Evolutionary conservation across 2,329 filamentous ascomycete species (phyloP).

Genomic region (Pyrenophora seminiperda): DNA sequence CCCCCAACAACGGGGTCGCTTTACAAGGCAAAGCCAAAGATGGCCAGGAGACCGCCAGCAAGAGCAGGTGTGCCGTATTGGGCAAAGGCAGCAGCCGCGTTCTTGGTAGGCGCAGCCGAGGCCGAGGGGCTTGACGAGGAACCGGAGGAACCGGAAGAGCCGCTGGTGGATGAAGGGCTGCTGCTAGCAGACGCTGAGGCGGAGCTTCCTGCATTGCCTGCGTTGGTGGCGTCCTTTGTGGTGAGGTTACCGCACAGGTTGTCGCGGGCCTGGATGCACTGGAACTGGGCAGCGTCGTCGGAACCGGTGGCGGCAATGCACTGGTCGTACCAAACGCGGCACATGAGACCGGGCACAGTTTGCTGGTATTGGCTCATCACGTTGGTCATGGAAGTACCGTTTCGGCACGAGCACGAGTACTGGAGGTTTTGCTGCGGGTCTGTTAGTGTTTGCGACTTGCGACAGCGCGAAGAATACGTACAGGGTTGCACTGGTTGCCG

Average conservation of each 20-base stretch:
- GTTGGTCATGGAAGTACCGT: constrained; percentile 58
- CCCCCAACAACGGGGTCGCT: constrained; percentile 15
- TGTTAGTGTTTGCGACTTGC: constrained; percentile 23
- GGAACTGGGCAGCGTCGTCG: constrained; percentile 45
- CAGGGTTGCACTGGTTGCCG: constrained; percentile 62
- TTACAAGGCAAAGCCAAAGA: constrained; percentile 65
- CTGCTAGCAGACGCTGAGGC: constrained; percentile 37
- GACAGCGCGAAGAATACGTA: constrained; percentile 48
- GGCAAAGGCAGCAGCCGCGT: constrained; percentile 53
- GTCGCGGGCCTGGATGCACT: constrained; percentile 52
- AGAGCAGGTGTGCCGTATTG: constrained; percentile 59
- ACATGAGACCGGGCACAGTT: constrained; percentile 66
- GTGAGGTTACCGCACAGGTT: constrained; percentile 60
- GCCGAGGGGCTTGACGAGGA: constrained; percentile 34
- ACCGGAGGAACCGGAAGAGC: constrained; percentile 32
- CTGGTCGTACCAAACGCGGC: constrained; percentile 56
- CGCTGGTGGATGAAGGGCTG: constrained; percentile 26
- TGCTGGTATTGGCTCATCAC: constrained; percentile 56
- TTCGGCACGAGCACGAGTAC: constrained; percentile 63
- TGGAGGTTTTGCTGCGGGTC: constrained; percentile 54
- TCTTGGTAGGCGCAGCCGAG: constrained; percentile 22
- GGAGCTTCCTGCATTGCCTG: constrained; percentile 18
- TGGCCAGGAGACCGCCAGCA: constrained; percentile 59
- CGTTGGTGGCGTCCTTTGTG: constrained; percentile 25
- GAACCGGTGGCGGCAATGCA: constrained; percentile 50